Base-by-base conservation (phyloP, 805 yeast genomes). In the Yarrowia sp. region DNA sequence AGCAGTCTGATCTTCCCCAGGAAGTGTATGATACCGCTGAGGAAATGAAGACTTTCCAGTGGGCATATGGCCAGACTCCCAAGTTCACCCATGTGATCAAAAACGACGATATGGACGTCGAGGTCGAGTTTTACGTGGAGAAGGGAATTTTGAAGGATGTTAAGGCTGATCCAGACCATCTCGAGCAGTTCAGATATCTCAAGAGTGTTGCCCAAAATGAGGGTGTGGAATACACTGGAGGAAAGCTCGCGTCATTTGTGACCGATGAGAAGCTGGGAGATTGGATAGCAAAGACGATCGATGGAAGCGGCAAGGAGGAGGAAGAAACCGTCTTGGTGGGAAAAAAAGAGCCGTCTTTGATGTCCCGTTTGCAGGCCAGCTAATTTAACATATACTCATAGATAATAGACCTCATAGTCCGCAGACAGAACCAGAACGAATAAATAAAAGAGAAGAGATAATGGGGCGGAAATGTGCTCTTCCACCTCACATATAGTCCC, bases 51-150 rank as follows among this genome's bases (percentile, higher is more conserved):
- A 72, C 78, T 19, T 87, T 94, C 88, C 76, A 81, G 1, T 92
- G 97, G 96, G 81, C 76, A 35, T 90, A 75, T 71, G 92, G 90
- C 0, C 76, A 79, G 19, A 87, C 97, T 0, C 97, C 97, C 0
- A 78, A 77, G 63, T 94, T 93, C 71, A 77, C 80, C 39, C 84
- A 88, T 63, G 68, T 69, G 0, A 70, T 87, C 18, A 68, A 68
- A 2, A 72, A 76, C 41, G 71, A 71, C 0, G 71, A 73, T 38
- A 65, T 70, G 63, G 71, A 75, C 12, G 65, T 77, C 66, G 61
- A 53, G 16, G 69, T 81, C 5, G 70, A 66, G 32, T 77, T 80
- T 44, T 63, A 69, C 2, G 84, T 90, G 3, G 85, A 80, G 6
- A 84, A 81, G 63, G 88, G 88, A 1, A 29, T 32, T 44, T 41